A percentile compares a stretch with the other conserved stretches of the same genome.
phyloP scores from a whole-genome alignment of 1,139 yeast species.

The Candida sp. region DNA sequence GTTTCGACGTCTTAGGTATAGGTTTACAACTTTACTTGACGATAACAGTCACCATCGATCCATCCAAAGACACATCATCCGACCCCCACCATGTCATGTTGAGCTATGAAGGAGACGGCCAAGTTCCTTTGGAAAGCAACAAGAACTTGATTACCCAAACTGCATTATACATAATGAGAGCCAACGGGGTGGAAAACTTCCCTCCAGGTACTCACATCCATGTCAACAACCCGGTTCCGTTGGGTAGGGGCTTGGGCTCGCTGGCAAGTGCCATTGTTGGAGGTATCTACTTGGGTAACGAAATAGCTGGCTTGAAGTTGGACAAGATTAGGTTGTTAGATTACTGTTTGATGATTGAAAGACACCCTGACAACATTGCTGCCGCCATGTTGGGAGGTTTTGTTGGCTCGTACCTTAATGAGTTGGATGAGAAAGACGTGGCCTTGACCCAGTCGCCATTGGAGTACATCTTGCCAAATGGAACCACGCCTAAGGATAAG shows the following conservation, averaged over 20 bases:
- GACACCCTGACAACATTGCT: slow-evolving; percentile 98
- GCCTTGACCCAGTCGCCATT: slow-evolving; percentile 82
- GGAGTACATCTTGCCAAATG: slow-evolving; percentile 81
- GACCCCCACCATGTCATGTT: slow-evolving; percentile 76
- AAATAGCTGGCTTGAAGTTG: slow-evolving; percentile 73
- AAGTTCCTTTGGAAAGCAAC: slow-evolving; percentile 82
- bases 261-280: slow-evolving; percentile 99
- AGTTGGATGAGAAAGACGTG: slow-evolving; percentile 70
- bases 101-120: slow-evolving; percentile 77
- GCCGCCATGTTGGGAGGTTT: slow-evolving; percentile 99
- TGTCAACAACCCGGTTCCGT: slow-evolving; percentile 89
- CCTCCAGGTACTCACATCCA: slow-evolving; percentile 86
- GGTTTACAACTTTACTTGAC: slow-evolving; percentile 80
- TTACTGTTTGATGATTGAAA: slow-evolving; percentile 94
- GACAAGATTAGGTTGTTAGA: slow-evolving; percentile 86
- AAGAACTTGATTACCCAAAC: slow-evolving; percentile 89
- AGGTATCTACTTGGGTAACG: slow-evolving; percentile 92
- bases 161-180: slow-evolving; percentile 87
- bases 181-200: slow-evolving; percentile 74
- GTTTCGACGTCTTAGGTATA: slow-evolving; percentile 94
- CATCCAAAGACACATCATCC: slow-evolving; percentile 47
- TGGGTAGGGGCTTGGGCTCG: slow-evolving; percentile 97
- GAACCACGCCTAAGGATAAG: slow-evolving; percentile 66
- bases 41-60: slow-evolving; percentile 67
- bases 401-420: slow-evolving; percentile 92